These are phyloP conservation scores for Chaetomiaceae sp. DNA, from an alignment of 2,329 filamentous ascomycete genomes.

Conservation along the genomic window DNA sequence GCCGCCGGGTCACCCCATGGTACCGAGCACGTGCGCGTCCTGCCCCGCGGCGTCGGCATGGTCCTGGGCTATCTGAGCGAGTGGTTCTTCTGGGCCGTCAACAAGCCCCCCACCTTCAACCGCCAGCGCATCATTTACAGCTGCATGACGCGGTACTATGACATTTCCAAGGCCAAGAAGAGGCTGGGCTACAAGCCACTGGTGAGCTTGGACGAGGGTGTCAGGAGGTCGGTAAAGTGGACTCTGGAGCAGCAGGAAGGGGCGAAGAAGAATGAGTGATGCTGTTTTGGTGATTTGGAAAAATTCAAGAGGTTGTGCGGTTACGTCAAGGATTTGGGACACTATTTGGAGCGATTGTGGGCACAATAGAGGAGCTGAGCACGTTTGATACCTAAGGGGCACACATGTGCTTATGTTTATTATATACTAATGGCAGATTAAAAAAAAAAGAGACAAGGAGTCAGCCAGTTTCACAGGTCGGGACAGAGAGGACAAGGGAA, in stretches of 20 bases:
- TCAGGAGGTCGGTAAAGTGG: constrained; percentile 50
- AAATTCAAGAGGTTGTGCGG: not conserved
- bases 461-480: not conserved
- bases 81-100: constrained; percentile 43
- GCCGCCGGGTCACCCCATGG: constrained; percentile 50
- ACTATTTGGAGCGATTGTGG: not conserved
- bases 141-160: constrained; percentile 73
- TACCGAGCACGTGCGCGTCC: constrained; percentile 50
- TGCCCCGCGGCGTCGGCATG: constrained; percentile 49
- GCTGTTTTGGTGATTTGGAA: not conserved
- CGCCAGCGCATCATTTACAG: constrained; percentile 59
- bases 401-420: not conserved
- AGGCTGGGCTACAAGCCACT: constrained; percentile 66
- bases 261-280: constrained; percentile 10
- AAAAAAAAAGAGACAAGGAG: too few species aligned
- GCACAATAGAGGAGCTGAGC: not conserved
- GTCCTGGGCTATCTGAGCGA: constrained; percentile 51
- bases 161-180: constrained; percentile 68
- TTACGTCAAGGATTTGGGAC: not conserved
- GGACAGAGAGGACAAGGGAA: not conserved
- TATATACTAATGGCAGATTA: too few species aligned
- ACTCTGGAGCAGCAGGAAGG: constrained; percentile 48
- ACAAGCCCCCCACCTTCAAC: constrained; percentile 53
- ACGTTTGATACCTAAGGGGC: constrained; percentile 1
- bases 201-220: constrained; percentile 61